Percentiles rank a stretch among this genome's conserved stretches.
Conservation (phyloP, 2,329 filamentous ascomycete genomes). For the Nectriaceae sp. region DNA sequence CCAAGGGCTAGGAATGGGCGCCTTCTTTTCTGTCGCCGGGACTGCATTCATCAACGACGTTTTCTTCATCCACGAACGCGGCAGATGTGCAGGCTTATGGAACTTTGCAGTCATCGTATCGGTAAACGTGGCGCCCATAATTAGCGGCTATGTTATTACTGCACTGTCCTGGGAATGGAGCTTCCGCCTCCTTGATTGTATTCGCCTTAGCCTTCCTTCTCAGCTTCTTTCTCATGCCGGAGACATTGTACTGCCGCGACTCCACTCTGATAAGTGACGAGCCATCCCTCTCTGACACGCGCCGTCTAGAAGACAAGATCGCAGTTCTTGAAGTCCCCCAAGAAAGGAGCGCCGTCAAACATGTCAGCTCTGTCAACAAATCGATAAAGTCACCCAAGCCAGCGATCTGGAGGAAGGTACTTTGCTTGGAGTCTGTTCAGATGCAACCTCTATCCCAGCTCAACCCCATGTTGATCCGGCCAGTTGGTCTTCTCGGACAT, state of each 20-base stretch:
- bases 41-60: constrained; percentile 5
- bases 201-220: background rate
- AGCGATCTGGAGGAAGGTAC: background rate
- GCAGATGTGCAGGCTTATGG: constrained; percentile 1
- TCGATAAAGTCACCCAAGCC: background rate
- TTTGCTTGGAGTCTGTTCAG: background rate
- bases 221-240: background rate
- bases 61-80: constrained; percentile 5
- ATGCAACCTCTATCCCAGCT: background rate
- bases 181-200: constrained; percentile 3
- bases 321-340: too few relatives aligned
- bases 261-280: too few relatives aligned
- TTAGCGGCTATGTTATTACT: constrained; percentile 3
- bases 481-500: background rate
- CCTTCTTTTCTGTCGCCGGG: constrained; percentile 3
- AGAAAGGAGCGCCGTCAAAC: too few relatives aligned
- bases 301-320: too few relatives aligned
- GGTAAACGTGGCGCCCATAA: constrained; percentile 3
- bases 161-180: constrained; percentile 2
- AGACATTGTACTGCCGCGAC: constrained; percentile 1
- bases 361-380: too few relatives aligned
- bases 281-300: too few relatives aligned
- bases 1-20: constrained; percentile 5
- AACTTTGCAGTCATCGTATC: constrained; percentile 6
- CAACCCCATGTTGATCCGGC: background rate